Evolutionary conservation across 2,329 filamentous ascomycete genomes (phyloP), one percentile per base, ranked within the genome.

Genomic region (Botrytis squamosa): DNA sequence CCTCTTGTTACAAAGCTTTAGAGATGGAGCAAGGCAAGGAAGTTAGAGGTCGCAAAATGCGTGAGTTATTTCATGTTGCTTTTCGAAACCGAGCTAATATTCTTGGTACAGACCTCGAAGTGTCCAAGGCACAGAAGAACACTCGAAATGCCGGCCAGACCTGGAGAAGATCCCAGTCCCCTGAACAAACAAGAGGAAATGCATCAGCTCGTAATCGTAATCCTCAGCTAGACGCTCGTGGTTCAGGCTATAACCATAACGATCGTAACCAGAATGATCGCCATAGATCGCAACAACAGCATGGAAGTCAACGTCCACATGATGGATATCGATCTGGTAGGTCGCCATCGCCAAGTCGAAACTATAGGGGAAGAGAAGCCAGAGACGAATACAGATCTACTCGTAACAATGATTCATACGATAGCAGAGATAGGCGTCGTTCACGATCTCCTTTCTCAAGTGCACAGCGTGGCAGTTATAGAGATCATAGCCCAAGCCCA

Each of bases 11-110:
- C 73, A 86, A 87, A 64, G 95, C 95, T 7, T 87, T 98, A 78
- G 86, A 92, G 52, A 87, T 87, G 52, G 90, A 98, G 75, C 93
- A 98, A 82, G 94, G 93, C 16, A 88, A 90, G 59, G 89, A 94
- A 76, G 90, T 98, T 55, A 89, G 93, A 80, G 95, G 95, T n/a
- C 91, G 95, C 77, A 94, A 94, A 82, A 97, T 98, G 81, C 94
- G 95, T 97, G 85, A 89, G 94, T 78, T 29, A 60, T 42, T 55
- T 14, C 46, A 25, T 67, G 29, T 64, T 20, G 36, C 52, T 59
- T 22, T 38, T 38, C 10, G 18, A 42, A 33, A 2, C 38, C 10
- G n/a, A 38, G 69, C 52, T 59, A 40, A 69, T 25, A 10, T 29
- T 40, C 29, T 67, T 46, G 25, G 40, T 57, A 57, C 7, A 96